Conservation (phyloP, 2,329 filamentous ascomycete species). For the Aspergillus terreus region DNA sequence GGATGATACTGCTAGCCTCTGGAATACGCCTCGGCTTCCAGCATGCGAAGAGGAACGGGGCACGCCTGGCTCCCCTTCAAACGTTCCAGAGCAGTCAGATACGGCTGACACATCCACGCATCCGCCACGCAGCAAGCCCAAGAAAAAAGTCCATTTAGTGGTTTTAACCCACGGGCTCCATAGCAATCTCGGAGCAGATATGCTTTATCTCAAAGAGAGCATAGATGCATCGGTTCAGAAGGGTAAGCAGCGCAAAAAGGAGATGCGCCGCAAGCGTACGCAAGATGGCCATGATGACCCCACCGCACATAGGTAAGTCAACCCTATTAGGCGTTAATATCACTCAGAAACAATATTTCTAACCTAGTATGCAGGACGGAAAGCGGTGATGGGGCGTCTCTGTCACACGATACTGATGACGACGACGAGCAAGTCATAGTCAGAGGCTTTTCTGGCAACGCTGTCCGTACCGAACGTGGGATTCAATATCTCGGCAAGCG, state of each 20-base stretch:
- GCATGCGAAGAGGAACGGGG: conserved; percentile 48
- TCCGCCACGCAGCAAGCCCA: conserved; percentile 19
- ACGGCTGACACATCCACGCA: conserved; percentile 6
- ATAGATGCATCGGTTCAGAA: conserved; percentile 80
- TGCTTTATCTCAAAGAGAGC: conserved; percentile 96
- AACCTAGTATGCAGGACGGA: neutral
- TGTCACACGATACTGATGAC: neutral
- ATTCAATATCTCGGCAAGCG: conserved; percentile 97
- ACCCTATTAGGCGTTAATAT: neutral
- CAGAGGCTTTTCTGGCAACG: conserved; percentile 84
- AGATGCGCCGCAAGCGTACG: conserved; percentile 31
- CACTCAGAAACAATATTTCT: neutral
- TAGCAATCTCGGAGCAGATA: conserved; percentile 91
- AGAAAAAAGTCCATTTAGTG: conserved; percentile 72
- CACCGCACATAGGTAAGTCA: conserved; percentile 5
- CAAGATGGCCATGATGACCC: too few relatives aligned
- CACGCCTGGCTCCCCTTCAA: conserved; percentile 1
- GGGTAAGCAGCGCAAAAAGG: conserved; percentile 55
- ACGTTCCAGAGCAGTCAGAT: conserved; percentile 10
- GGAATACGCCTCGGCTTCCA: conserved; percentile 86
- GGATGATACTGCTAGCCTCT: conserved; percentile 83
- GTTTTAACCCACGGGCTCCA: conserved; percentile 91
- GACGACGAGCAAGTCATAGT: conserved; percentile 76
- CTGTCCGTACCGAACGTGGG: conserved; percentile 83
- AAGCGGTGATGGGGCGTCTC: neutral